Evolutionary conservation across 2,329 filamentous ascomycete species (phyloP).

Genomic region (Phialocephala subalpina): DNA sequence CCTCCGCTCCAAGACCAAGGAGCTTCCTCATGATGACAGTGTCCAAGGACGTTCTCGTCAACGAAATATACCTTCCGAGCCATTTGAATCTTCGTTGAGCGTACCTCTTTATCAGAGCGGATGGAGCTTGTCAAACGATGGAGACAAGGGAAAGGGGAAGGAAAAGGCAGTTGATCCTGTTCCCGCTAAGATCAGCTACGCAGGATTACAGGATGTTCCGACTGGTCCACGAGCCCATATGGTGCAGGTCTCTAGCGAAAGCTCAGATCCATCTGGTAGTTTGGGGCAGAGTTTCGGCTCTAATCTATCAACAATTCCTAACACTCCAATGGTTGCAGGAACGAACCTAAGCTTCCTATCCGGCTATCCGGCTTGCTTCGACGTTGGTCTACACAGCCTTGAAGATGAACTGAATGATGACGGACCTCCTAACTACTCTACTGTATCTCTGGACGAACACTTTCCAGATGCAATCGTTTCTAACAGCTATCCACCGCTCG

Average conservation of each 20-base stretch:
- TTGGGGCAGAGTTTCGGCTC: slow-evolving; percentile 9
- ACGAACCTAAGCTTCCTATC: background rate
- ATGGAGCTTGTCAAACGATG: background rate
- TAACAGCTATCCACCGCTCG: background rate
- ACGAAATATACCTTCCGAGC: background rate
- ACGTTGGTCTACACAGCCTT: slow-evolving; percentile 1
- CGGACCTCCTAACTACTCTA: background rate
- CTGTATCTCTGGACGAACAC: background rate
- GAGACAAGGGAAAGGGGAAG: slow-evolving; percentile 1
- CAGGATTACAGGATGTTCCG: background rate
- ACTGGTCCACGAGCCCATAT: background rate
- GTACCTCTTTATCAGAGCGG: background rate
- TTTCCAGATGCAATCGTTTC: background rate
- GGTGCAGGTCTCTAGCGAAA: background rate
- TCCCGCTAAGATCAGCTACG: background rate
- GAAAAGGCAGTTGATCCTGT: background rate
- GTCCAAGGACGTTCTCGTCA: background rate
- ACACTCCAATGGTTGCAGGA: background rate
- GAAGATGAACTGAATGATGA: slow-evolving; percentile 4
- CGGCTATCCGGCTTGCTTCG: background rate
- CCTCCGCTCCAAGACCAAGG: slow-evolving; percentile 21
- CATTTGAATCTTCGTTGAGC: background rate
- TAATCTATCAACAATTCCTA: background rate
- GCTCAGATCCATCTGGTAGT: background rate
- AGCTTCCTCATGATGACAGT: slow-evolving; percentile 4